A percentile compares a stretch with the other conserved stretches of the same genome.
Evolutionary conservation across 73 alveolate genomes (phyloP).

Genomic region (Paramecium octaurelia): DNA sequence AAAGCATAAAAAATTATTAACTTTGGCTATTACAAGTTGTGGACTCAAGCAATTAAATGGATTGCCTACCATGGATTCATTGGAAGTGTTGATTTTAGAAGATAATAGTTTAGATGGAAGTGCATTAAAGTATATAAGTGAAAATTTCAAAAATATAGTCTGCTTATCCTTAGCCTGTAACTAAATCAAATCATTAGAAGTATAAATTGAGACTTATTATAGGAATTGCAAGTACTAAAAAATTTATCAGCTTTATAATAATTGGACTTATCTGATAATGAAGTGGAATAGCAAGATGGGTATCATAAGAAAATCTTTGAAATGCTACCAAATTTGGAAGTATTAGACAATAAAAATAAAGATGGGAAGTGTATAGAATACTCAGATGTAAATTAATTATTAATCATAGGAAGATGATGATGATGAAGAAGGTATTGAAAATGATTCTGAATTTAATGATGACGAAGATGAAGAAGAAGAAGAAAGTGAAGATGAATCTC

Average conservation of each 20-base stretch:
- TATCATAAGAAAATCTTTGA: not conserved
- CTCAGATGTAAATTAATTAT: not conserved
- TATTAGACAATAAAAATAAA: conserved; percentile 22
- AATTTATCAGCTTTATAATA: not conserved
- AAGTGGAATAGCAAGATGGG: not conserved
- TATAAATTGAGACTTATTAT: not conserved
- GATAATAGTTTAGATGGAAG: not conserved
- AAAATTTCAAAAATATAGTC: not conserved
- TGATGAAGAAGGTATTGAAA: not conserved
- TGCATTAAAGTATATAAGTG: not conserved
- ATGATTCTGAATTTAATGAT: not conserved
- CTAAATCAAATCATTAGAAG: not conserved
- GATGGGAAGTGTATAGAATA: not conserved
- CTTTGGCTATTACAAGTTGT: not conserved
- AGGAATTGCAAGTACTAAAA: not conserved
- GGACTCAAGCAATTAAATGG: not conserved
- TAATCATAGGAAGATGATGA: not conserved
- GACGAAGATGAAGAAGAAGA: conserved; percentile 17
- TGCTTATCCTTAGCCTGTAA: not conserved
- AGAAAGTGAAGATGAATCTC: not conserved
- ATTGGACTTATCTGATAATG: not conserved
- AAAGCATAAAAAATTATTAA: not conserved
- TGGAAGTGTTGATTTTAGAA: not conserved
- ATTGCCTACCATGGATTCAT: not conserved
- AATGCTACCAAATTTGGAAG: not conserved